A percentile compares a stretch with the other conserved stretches of the same genome.
Conservation (phyloP, 2,329 filamentous ascomycete genomes). For the Aspergillus vadensis region DNA sequence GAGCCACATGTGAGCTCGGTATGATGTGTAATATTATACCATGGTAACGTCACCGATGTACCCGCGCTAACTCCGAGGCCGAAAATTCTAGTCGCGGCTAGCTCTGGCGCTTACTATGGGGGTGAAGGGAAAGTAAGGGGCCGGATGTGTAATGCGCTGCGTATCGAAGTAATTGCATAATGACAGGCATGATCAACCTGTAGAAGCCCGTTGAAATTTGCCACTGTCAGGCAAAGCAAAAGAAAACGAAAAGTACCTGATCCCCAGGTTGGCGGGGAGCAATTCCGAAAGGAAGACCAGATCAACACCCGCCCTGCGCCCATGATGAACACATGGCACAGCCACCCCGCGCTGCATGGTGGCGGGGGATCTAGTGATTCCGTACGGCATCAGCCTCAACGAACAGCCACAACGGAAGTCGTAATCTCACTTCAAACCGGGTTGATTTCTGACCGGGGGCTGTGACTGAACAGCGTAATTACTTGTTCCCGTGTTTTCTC, state of each 20-base stretch:
- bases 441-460: neutral
- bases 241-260: neutral
- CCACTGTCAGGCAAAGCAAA: neutral
- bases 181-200: neutral
- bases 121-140: neutral
- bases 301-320: constrained; percentile 3
- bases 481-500: constrained; percentile 5
- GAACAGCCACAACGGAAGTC: neutral
- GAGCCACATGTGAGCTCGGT: constrained; percentile 4
- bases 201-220: neutral
- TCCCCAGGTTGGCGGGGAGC: constrained; percentile 4
- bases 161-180: neutral
- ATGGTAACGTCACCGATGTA: constrained; percentile 3
- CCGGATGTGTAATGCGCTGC: neutral
- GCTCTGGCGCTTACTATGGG: neutral
- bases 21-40: constrained; percentile 1
- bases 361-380: constrained; percentile 2
- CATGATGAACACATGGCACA: constrained; percentile 7
- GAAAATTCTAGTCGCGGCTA: neutral
- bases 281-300: neutral
- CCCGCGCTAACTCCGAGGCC: neutral
- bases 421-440: neutral
- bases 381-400: neutral
- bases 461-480: constrained; percentile 3
- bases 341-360: constrained; percentile 5